Conservation (phyloP, 108 stramenopile genomes). For the Halocafeteria seosinensis region DNA sequence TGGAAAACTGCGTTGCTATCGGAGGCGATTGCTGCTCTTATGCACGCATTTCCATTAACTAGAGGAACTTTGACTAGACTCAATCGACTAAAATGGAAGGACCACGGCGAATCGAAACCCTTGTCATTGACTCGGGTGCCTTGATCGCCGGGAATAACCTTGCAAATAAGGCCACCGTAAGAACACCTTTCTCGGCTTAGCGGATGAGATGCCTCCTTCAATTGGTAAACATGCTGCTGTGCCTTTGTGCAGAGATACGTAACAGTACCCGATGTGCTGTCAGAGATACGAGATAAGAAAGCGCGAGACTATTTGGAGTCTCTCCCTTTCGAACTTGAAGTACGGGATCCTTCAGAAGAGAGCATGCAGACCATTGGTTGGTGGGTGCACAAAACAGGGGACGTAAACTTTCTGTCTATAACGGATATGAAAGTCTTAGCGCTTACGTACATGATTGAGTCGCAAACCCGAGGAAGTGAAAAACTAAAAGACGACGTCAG, state of each 20-base stretch:
- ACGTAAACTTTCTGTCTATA: conserved; percentile 53
- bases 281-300: conserved; percentile 12
- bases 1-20: too few species aligned
- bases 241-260: neutral
- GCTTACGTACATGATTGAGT: conserved; percentile 64
- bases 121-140: conserved; percentile 16
- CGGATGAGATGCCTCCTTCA: neutral
- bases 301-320: conserved; percentile 16
- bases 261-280: conserved; percentile 16
- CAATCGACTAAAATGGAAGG: too few species aligned
- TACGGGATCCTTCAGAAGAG: conserved; percentile 35
- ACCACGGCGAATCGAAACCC: neutral
- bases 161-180: neutral
- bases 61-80: too few species aligned
- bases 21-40: too few species aligned
- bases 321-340: conserved; percentile 21
- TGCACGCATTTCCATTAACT: too few species aligned
- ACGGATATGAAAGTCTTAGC: conserved; percentile 79
- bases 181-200: neutral
- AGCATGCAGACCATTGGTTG: conserved; percentile 20
- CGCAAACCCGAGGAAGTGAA: conserved; percentile 19
- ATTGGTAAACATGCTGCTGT: neutral
- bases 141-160: conserved; percentile 9
- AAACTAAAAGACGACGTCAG: conserved; percentile 4
- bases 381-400: conserved; percentile 57